Conservation (phyloP, 257 asterid genomes). For the Solanum raphanifolium region DNA sequence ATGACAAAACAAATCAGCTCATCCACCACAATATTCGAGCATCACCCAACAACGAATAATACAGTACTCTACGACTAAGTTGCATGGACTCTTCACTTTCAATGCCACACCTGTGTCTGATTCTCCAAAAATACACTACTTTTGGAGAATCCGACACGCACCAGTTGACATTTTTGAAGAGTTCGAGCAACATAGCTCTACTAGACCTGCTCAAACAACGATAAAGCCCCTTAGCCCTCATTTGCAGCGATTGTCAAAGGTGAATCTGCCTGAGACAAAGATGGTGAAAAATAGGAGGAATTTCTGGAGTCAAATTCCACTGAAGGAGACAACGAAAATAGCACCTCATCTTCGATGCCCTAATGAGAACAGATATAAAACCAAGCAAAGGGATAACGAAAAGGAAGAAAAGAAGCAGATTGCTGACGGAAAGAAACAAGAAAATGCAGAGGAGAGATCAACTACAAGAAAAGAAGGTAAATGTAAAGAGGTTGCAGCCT, state of each 20-base stretch:
- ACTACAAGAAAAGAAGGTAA: background rate
- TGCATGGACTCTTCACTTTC: too few relatives aligned
- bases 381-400: background rate
- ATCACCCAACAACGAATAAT: background rate
- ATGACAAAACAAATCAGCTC: background rate
- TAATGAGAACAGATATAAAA: background rate
- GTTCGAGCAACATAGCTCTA: too few relatives aligned
- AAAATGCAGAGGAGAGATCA: background rate
- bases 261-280: background rate
- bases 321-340: background rate
- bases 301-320: background rate
- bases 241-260: background rate
- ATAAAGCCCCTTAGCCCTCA: background rate
- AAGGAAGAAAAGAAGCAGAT: background rate
- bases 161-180: too few relatives aligned
- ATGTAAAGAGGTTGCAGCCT: background rate
- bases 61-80: background rate
- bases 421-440: background rate
- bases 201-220: background rate
- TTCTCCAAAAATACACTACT: too few relatives aligned
- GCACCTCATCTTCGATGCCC: background rate
- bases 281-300: background rate
- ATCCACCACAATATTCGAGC: background rate
- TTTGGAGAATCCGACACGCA: too few relatives aligned
- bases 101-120: too few relatives aligned